phyloP scores from a whole-genome alignment of 306 rosid genomes.

The Luffa aegyptiaca region DNA sequence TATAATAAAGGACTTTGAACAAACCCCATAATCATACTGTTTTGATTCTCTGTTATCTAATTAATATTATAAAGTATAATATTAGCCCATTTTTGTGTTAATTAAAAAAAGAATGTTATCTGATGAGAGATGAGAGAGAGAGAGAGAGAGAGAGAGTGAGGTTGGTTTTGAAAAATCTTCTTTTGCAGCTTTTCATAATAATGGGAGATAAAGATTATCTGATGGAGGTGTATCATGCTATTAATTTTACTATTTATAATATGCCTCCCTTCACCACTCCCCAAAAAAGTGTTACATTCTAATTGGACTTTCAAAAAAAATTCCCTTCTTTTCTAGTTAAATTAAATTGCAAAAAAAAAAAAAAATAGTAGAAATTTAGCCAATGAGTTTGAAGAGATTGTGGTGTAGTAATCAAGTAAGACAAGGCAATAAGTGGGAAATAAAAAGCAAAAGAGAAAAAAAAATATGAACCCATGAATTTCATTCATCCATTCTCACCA shows the following conservation, averaged over 20 bases:
- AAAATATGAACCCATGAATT: neutral
- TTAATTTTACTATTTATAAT: conserved; percentile 6
- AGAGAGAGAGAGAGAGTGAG: neutral
- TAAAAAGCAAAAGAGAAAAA: neutral
- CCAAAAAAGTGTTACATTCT: neutral
- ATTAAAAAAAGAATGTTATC: neutral
- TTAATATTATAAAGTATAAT: neutral
- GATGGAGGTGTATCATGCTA: conserved; percentile 2
- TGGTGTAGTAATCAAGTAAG: neutral
- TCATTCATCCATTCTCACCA: too few relatives aligned
- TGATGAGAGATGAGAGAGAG: neutral
- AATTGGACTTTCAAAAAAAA: neutral
- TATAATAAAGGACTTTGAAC: neutral
- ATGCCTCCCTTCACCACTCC: neutral
- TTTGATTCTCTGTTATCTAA: conserved; percentile 8
- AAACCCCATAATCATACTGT: conserved; percentile 12
- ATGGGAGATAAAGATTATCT: conserved; percentile 7
- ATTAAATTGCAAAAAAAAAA: neutral
- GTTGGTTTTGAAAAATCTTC: neutral
- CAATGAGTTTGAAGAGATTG: neutral
- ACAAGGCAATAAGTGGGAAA: neutral
- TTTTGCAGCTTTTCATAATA: conserved; percentile 15
- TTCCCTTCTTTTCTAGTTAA: neutral
- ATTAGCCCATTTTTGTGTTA: neutral
- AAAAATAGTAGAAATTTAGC: neutral